Evolutionary conservation across 768 basidiomycete genomes (phyloP), one percentile per base, ranked within the genome.

Genomic region (Arthromyces matolae): DNA sequence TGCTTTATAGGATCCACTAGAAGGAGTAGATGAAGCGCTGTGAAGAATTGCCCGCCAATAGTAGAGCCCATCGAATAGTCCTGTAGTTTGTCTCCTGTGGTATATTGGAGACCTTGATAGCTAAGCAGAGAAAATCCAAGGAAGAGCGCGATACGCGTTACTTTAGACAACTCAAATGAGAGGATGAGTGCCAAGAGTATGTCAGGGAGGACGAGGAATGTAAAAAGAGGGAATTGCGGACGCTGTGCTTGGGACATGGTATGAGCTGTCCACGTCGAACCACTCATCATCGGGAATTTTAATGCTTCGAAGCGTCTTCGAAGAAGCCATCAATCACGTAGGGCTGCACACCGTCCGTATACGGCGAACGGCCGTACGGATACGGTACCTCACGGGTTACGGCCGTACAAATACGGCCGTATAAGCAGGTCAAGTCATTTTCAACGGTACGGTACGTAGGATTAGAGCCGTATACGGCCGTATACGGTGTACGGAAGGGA

Each of bases 1-100:
- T 54, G 29, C 20, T 18, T 23, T 8, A 58, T 35, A 12, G 60
- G 56, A 16, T 56, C 43, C 14, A 47, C 42, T 5, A 61, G 27
- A n/a, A 47, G 45, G 6, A 59, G 40, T n/a, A 60, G 43, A 44
- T 58, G 53, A 5, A 49, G 29, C 4, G 52, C 54, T 8, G 52
- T 53, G 28, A 60, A 53, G 33, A 59, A 50, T 12, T 60, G 53
- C n/a, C 38, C 38, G 14, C 45, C 39, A 37, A 55, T 23, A 1
- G 51, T 34, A 14, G 38, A 49, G 10, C 58, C 58, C 4, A 56
- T 34, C 8, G 43, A 28, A 42, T 58, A 61, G 28, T 60, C 56
- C 24, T 40, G 43, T 9, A 51, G 18, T 16, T 36, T 51, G 27
- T 54, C 53, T 6, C 53, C 58, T 13, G 53, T 45, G 19, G 55